Base-by-base conservation (phyloP, 257 asterid genomes). In the Scutellaria barbata region DNA sequence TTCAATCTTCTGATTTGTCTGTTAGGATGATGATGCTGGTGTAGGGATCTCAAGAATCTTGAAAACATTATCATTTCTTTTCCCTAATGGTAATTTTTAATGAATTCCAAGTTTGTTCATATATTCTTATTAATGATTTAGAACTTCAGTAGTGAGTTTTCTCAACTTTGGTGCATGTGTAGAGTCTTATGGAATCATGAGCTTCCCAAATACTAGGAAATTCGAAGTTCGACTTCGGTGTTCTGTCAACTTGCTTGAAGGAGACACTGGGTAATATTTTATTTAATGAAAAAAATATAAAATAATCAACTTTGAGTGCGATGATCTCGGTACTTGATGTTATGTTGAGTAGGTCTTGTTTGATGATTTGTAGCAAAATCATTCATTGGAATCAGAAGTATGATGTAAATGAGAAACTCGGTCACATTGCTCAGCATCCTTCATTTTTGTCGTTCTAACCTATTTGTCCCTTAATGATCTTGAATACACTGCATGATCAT, bases 161-260 rank as follows among this genome's bases (percentile, higher is more conserved):
- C 11, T 50, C 20, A 72, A 13, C 51, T 76, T 18, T 74, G 48
- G 58, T 68, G 43, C 67, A 62, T 40, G 66, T 18, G 37, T 40
- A 88, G 96, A 81, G 63, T 82, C 76, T 65, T 67, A 80, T 68
- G 83, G 78, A 43, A 43, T 63, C 57, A 50, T 69, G 10, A 81
- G 66, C 46, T 80, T 86, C 74, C 79, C 81, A 16, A 77, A 80
- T 66, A 68, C 86, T 58, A 72, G 74, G 82, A 85, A 77, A 60
- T 82, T 94, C 65, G 90, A 85, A 73, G 81, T 86, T 71, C 81
- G 54, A 22, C 86, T 94, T 75, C 89, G 82, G 65, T 90, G 90
- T 82, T 94, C 98, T 17, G 82, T 89, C 77, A 90, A 90, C 90
- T 80, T 94, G 92, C 92, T 94, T 35, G 97, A 94, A 85, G 98